Conservation (phyloP, 768 basidiomycete genomes). For the Kwoniella mangroviensis region DNA sequence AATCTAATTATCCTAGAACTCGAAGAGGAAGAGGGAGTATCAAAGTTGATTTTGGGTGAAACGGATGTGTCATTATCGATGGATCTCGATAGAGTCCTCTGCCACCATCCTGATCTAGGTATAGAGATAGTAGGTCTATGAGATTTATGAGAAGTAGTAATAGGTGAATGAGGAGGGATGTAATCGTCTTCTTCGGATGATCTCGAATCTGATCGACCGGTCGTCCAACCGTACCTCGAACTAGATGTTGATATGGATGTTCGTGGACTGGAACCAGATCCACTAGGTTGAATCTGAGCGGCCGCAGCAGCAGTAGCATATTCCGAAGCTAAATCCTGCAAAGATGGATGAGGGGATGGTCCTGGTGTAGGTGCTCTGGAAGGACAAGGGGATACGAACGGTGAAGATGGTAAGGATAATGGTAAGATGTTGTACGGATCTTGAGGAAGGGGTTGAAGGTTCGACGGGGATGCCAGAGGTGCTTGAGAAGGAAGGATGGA, state of each 20-base stretch:
- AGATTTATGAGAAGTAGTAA: constrained; percentile 10
- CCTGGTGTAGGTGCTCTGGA: constrained; percentile 28
- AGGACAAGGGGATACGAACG: constrained; percentile 29
- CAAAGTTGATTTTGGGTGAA: constrained; percentile 30
- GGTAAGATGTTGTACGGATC: constrained; percentile 46
- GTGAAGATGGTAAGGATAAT: constrained; percentile 33
- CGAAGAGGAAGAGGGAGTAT: not conserved
- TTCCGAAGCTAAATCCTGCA: constrained; percentile 24
- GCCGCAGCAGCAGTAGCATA: constrained; percentile 14
- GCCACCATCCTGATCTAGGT: constrained; percentile 30
- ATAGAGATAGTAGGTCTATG: constrained; percentile 6
- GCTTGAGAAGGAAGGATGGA: constrained; percentile 18
- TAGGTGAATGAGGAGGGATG: constrained; percentile 8
- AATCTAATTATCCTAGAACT: constrained; percentile 16
- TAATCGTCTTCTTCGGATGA: constrained; percentile 35
- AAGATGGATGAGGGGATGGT: constrained; percentile 31
- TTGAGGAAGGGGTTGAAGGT: constrained; percentile 24
- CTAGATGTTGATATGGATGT: constrained; percentile 35
- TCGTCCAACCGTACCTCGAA: constrained; percentile 27
- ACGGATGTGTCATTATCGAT: constrained; percentile 6
- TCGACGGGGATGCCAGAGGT: constrained; percentile 15
- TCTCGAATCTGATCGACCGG: constrained; percentile 30
- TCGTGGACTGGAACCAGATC: constrained; percentile 27
- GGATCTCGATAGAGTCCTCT: constrained; percentile 3
- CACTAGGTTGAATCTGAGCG: constrained; percentile 13